phyloP scores from a whole-genome alignment of 768 basidiomycete species.

The Boletellus sp. region DNA sequence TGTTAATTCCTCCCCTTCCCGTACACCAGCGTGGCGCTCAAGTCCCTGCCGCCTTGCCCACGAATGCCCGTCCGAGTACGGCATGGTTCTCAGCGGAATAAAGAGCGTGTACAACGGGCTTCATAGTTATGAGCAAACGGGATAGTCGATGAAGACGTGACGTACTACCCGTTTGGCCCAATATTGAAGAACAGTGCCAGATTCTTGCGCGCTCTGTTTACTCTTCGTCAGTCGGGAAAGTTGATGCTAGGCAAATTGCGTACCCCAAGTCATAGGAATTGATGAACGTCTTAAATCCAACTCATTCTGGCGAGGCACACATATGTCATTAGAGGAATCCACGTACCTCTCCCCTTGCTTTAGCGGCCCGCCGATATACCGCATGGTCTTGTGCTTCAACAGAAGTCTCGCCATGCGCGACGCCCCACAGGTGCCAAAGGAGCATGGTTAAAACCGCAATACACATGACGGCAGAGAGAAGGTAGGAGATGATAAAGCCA shows the following conservation, averaged over 20 bases:
- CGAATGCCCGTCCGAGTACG: slow-evolving; percentile 78
- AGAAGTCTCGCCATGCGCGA: slow-evolving; percentile 75
- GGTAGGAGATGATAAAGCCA: slow-evolving; percentile 68
- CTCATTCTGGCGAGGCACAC: not conserved
- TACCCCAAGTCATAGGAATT: slow-evolving; percentile 92
- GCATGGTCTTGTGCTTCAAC: slow-evolving; percentile 90
- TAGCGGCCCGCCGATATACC: slow-evolving; percentile 68
- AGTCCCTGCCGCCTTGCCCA: slow-evolving; percentile 75
- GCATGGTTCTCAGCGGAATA: slow-evolving; percentile 72
- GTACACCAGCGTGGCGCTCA: slow-evolving; percentile 56
- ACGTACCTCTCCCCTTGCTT: slow-evolving; percentile 63
- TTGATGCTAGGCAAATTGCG: slow-evolving; percentile 13
- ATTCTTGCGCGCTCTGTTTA: slow-evolving; percentile 51
- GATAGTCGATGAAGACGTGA: slow-evolving; percentile 15
- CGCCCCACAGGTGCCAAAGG: slow-evolving; percentile 66
- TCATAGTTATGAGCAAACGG: not conserved
- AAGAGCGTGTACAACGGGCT: slow-evolving; percentile 80
- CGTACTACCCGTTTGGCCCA: slow-evolving; percentile 77
- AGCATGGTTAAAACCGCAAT: slow-evolving; percentile 73
- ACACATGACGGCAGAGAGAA: slow-evolving; percentile 72
- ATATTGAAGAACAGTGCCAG: slow-evolving; percentile 85
- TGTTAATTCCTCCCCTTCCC: slow-evolving; percentile 82
- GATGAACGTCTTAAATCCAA: slow-evolving; percentile 56
- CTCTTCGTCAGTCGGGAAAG: not conserved
- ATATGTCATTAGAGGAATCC: not conserved